Evolutionary conservation across 2,329 filamentous ascomycete genomes (phyloP).

Genomic region (Calonectria ilicicola): DNA sequence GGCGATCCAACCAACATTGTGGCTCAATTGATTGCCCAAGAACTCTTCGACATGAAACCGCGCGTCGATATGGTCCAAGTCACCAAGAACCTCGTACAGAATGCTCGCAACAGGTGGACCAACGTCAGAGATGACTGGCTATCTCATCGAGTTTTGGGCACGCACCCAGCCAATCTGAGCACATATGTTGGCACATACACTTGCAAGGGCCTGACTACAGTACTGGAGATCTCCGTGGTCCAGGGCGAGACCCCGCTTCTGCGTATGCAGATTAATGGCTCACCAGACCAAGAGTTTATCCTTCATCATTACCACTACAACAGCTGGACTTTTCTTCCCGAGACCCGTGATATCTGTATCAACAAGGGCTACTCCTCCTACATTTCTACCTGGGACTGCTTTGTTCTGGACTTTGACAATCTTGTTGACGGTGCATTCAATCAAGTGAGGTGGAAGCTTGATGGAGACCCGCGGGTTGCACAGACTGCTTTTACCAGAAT

Average conservation of each 20-base stretch:
- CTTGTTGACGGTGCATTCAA: neutral
- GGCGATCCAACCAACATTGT: slow-evolving; percentile 12
- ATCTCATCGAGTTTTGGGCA: neutral
- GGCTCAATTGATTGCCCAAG: neutral
- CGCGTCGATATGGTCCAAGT: neutral
- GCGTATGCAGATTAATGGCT: neutral
- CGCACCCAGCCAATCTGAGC: neutral
- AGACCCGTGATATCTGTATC: slow-evolving; percentile 8
- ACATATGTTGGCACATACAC: neutral
- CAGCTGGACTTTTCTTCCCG: neutral
- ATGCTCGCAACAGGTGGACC: neutral
- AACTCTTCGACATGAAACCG: slow-evolving; percentile 3
- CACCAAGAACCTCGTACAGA: neutral
- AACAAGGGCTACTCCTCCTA: neutral
- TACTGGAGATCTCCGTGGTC: neutral
- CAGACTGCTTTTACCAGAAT: neutral
- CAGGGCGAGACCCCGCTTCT: neutral
- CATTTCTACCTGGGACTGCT: neutral
- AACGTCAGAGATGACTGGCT: neutral
- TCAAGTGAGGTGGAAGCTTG: neutral
- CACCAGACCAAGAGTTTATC: neutral
- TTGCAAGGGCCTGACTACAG: neutral
- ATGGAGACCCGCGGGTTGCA: neutral
- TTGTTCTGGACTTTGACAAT: slow-evolving; percentile 7
- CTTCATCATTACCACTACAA: slow-evolving; percentile 7